Base-by-base conservation (phyloP, 805 yeast species). In the Candida sithepensis region DNA sequence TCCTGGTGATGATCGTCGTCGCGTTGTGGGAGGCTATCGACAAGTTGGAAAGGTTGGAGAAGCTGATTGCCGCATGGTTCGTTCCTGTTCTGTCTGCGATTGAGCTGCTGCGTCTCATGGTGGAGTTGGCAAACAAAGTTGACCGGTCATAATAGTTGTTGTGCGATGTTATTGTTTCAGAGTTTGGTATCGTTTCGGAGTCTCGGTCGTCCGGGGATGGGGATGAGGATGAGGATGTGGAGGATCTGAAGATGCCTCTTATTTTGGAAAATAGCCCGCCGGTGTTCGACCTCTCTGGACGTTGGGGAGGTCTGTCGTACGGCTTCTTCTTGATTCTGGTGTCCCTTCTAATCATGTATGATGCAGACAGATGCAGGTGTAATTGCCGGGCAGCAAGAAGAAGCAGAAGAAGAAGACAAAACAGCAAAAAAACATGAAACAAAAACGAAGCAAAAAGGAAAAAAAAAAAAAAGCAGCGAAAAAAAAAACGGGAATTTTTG, bases 41-140 rank as follows among this genome's bases (percentile, higher is more conserved):
- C 5, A 50, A n/a, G 45, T 56, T 55, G 16, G 65, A 55, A 3
- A 59, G n/a, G 38, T 53, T 53, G 5, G 64, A 55, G 19, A 47
- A 22, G 45, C 61, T 55, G 22, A 56, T 39, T 9, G 50, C 46
- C 4, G 60, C 52, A 7, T 55, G 45, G 41, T 49, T n/a, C n/a
- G n/a, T n/a, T n/a, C n/a, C n/a, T n/a, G n/a, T n/a, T n/a, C n/a
- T 14, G 41, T n/a, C 14, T 41, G 38, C 6, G 8, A 23, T 4
- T 10, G 10, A 28, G 18, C 8, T n/a, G 22, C 14, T 23, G 18
- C 19, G 28, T n/a, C 28, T 22, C 19, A n/a, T n/a, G n/a, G 28
- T 22, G 3, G 28, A 22, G n/a, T 7, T 39, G 13, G 41, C n/a
- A 23, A 21, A n/a, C 16, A 23, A 22, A 14, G 14, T n/a, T 21